Conservation (phyloP, 2,329 filamentous ascomycete species). For the Botryotinia globosa region DNA sequence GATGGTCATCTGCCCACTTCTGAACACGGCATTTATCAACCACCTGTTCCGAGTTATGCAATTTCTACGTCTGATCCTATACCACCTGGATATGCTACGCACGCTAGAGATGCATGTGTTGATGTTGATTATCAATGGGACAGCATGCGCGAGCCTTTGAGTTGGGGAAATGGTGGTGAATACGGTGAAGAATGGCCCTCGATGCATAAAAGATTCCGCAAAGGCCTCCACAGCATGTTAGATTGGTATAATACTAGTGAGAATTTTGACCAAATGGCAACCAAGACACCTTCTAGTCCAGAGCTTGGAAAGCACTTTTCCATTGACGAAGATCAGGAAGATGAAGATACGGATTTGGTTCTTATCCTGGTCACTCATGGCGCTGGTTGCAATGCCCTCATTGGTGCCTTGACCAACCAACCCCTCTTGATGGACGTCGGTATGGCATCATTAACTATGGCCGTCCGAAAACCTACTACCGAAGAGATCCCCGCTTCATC, state of each 20-base stretch:
- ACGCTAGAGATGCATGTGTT: constrained; percentile 82
- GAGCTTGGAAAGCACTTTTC: constrained; percentile 33
- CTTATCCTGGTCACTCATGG: constrained; percentile 90
- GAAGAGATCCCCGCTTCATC: constrained; percentile 27
- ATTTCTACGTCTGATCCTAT: constrained; percentile 78
- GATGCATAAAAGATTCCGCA: constrained; percentile 89
- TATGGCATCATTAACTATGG: constrained; percentile 89
- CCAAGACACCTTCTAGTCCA: constrained; percentile 43
- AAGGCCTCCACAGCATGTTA: constrained; percentile 73
- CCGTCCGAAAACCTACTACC: constrained; percentile 54
- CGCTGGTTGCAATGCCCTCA: constrained; percentile 91
- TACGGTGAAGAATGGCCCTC: constrained; percentile 92
- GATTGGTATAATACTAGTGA: constrained; percentile 72
- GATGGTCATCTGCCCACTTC: constrained; percentile 20
- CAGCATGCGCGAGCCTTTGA: constrained; percentile 72
- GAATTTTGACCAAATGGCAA: constrained; percentile 51
- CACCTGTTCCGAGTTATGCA: constrained; percentile 79
- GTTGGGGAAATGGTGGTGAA: constrained; percentile 84
- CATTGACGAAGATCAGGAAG: constrained; percentile 47
- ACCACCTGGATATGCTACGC: constrained; percentile 81
- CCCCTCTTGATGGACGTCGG: constrained; percentile 88
- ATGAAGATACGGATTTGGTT: constrained; percentile 70
- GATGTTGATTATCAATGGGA: constrained; percentile 96
- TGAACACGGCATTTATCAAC: constrained; percentile 56
- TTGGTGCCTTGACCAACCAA: constrained; percentile 86